Base-by-base conservation (phyloP, 768 basidiomycete genomes). In the Lyophyllum decastes region DNA sequence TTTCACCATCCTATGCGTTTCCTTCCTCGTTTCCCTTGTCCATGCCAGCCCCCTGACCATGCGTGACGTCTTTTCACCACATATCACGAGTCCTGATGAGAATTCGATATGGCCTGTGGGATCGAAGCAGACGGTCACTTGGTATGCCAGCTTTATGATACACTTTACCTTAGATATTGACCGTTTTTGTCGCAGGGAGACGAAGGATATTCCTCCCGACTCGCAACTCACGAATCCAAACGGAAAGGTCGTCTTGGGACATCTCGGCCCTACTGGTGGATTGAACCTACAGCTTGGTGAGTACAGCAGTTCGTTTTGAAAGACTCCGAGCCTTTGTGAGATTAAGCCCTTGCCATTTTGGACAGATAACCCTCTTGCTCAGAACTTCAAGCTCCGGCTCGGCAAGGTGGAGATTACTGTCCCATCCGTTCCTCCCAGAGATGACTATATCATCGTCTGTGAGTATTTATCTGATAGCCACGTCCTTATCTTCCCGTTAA, bases 391-490 rank as follows among this genome's bases (percentile, higher is more conserved):
- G 33, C 73, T 91, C 48, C 72, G 69, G 16, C 69, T 71, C 17
- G 88, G 87, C 21, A 62, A 69, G 17, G 81, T 82, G 9, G 30
- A 74, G 14, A 64, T 90, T 54, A 77, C 69, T 0, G 84, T 90
- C 21, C 89, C 89, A 0, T 19, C 70, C 7, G 79, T 86, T 4
- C 43, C 67, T 3, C 64, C 73, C 9, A 65, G 78, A 33, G 59
- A 71, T 40, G 74, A 84, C 68, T 91, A 88, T 61, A 78, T 85
- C 54, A 71, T 91, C 65, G 86, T 82, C 58, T 65, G 89, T 89
- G 66, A 76, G 88, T 83, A 33, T 24, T 46, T 21, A 24, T 30
- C 11, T 24, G 4, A 19, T 25, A 38, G n/a, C 56, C 8, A 51
- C 50, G 22, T 45, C 38, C 21, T 48, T 26, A 59, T 21, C 25